Conservation (phyloP, 202 grass and related monocot species). For the Zizania palustris region DNA sequence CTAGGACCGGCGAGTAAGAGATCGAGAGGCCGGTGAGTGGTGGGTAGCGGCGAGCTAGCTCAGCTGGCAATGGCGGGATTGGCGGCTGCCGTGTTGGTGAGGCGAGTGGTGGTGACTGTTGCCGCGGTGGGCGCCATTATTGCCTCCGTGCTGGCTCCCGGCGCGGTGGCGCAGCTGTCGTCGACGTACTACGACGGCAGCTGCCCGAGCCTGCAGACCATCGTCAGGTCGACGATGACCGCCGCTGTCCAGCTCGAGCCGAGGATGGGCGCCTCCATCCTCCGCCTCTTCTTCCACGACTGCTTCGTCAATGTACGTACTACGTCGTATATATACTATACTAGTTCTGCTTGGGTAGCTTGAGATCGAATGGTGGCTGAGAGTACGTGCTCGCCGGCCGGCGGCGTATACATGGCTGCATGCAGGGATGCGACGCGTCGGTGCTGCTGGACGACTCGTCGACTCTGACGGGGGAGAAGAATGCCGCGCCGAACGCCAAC, state of each 20-base stretch:
- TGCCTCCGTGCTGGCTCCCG: not conserved
- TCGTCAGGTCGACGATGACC: too few species aligned
- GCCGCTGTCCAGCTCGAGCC: too few species aligned
- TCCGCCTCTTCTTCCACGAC: slow-evolving; percentile 75
- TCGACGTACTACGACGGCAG: not conserved
- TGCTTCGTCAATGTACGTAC: slow-evolving; percentile 65
- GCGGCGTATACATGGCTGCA: not conserved
- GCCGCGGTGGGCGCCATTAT: slow-evolving; percentile 28
- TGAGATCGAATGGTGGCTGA: not conserved
- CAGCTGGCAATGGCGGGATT: slow-evolving; percentile 40
- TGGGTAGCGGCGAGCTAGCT: not conserved
- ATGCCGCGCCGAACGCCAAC: slow-evolving; percentile 74
- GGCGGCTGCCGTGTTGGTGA: slow-evolving; percentile 30
- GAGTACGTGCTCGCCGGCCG: not conserved
- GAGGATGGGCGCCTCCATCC: too few species aligned
- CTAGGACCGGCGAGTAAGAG: not conserved
- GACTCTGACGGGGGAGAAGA: slow-evolving; percentile 81
- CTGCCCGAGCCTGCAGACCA: too few species aligned
- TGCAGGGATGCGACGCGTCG: slow-evolving; percentile 83
- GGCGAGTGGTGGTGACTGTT: slow-evolving; percentile 8
- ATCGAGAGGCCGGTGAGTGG: not conserved
- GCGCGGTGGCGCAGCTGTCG: slow-evolving; percentile 49
- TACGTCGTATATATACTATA: too few species aligned
- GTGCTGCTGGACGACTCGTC: slow-evolving; percentile 85
- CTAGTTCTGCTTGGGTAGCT: not conserved